phyloP scores from a whole-genome alignment of 1,139 yeast genomes.

The Candida frijolesensis region DNA sequence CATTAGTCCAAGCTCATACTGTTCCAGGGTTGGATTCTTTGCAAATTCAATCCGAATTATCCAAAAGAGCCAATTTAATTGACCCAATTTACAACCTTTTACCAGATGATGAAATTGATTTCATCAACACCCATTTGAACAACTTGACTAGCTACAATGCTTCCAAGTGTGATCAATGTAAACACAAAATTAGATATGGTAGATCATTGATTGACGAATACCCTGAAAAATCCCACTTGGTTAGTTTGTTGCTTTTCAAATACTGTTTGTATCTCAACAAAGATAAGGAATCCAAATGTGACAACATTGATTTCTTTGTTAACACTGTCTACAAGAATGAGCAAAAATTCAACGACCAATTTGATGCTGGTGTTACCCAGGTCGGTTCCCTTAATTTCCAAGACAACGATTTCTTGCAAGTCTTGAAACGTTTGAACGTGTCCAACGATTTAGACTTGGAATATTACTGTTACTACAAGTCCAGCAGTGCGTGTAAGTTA shows the following conservation, averaged over 20 bases:
- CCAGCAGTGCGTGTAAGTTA: conserved; percentile 25
- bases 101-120: conserved; percentile 31
- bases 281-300: conserved; percentile 35
- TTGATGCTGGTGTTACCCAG: conserved; percentile 27
- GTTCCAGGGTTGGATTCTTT: conserved; percentile 22
- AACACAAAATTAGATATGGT: conserved; percentile 36
- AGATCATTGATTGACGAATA: conserved; percentile 27
- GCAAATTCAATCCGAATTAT: conserved; percentile 22
- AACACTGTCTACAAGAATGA: conserved; percentile 32
- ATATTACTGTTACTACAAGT: conserved; percentile 36
- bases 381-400: conserved; percentile 31
- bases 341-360: conserved; percentile 20
- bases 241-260: conserved; percentile 38
- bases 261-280: conserved; percentile 36
- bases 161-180: conserved; percentile 38
- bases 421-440: conserved; percentile 36
- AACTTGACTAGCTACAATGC: conserved; percentile 32
- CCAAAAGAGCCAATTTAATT: conserved; percentile 22
- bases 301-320: conserved; percentile 40
- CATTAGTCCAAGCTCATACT: conserved; percentile 18
- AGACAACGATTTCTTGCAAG: conserved; percentile 43
- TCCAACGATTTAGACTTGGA: conserved; percentile 40
- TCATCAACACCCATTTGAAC: conserved; percentile 29
- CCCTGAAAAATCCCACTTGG: conserved; percentile 40
- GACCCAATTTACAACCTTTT: conserved; percentile 30